Evolutionary conservation across 371 early-diverging fungal genomes (phyloP).

Genomic region (Mucor plumbeus): DNA sequence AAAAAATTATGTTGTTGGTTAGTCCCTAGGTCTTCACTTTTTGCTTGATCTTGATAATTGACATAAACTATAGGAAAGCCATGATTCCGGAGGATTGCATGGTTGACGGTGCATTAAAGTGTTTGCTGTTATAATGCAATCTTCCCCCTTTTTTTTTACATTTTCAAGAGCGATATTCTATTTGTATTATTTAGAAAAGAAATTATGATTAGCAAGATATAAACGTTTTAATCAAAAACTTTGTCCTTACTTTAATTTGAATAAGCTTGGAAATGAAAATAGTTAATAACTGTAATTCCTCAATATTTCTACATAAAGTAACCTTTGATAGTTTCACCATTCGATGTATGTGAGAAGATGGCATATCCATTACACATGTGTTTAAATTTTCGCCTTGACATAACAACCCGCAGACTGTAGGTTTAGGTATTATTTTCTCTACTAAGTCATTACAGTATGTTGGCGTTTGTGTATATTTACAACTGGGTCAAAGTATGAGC

Average conservation of each 20-base stretch:
- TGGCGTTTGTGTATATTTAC: conserved; percentile 27
- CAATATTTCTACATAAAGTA: conserved; percentile 24
- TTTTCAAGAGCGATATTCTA: conserved; percentile 27
- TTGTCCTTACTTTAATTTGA: conserved; percentile 27
- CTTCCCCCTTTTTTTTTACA: conserved; percentile 27
- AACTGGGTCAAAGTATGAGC: conserved; percentile 25
- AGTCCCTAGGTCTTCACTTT: conserved; percentile 15
- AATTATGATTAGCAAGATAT: conserved; percentile 25
- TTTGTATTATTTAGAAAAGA: conserved; percentile 24
- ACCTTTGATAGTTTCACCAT: conserved; percentile 22
- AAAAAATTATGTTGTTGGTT: too few relatives aligned
- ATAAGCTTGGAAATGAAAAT: conserved; percentile 23
- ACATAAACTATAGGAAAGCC: conserved; percentile 24
- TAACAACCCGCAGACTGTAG: conserved; percentile 13
- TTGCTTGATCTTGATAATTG: conserved; percentile 18
- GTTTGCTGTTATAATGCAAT: conserved; percentile 22
- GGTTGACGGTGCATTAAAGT: conserved; percentile 18
- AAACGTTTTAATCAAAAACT: conserved; percentile 24
- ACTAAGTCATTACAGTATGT: conserved; percentile 23
- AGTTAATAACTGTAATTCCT: conserved; percentile 22
- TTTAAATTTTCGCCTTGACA: conserved; percentile 20
- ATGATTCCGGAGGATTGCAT: conserved; percentile 24
- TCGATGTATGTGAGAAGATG: neutral
- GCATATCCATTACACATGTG: neutral
- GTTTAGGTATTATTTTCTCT: conserved; percentile 10